Evolutionary conservation across 768 basidiomycete species (phyloP).

Genomic region (Fomitopsis serialis): DNA sequence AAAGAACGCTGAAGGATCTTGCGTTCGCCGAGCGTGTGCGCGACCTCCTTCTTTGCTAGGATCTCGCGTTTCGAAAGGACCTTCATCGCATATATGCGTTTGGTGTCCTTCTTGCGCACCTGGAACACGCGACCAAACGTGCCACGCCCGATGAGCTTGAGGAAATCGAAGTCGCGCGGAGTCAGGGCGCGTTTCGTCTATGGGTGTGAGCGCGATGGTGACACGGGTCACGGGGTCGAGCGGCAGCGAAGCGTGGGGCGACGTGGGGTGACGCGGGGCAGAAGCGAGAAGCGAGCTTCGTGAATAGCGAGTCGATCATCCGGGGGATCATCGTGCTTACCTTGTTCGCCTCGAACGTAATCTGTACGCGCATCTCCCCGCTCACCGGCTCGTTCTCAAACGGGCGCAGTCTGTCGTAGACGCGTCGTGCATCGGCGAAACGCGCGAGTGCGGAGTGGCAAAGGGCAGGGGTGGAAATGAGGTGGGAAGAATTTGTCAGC

Average conservation of each 20-base stretch:
- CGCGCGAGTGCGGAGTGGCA: constrained; percentile 13
- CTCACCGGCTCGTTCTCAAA: constrained; percentile 79
- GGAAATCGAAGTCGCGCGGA: constrained; percentile 97
- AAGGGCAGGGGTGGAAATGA: constrained; percentile 4
- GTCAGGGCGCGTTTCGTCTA: constrained; percentile 82
- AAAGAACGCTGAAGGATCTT: constrained; percentile 94
- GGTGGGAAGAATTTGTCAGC: neutral
- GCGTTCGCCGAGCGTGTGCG: constrained; percentile 98
- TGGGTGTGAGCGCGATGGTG: too few relatives aligned
- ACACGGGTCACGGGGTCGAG: neutral
- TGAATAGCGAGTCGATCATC: neutral
- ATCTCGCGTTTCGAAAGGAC: constrained; percentile 98
- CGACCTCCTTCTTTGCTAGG: constrained; percentile 97
- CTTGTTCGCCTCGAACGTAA: constrained; percentile 89
- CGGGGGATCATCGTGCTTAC: constrained; percentile 37
- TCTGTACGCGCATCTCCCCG: constrained; percentile 92
- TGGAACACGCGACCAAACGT: constrained; percentile 99
- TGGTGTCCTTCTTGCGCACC: constrained; percentile 96
- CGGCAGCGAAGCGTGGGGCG: neutral
- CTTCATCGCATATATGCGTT: constrained; percentile 99
- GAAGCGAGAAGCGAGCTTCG: neutral
- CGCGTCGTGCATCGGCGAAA: constrained; percentile 11
- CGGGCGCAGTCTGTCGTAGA: constrained; percentile 53
- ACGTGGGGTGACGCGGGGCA: constrained; percentile 1
- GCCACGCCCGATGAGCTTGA: constrained; percentile 96